Evolutionary conservation across 768 basidiomycete species (phyloP), one percentile per base, ranked within the genome.

Genomic region (Psilocybe subaeruginosa): DNA sequence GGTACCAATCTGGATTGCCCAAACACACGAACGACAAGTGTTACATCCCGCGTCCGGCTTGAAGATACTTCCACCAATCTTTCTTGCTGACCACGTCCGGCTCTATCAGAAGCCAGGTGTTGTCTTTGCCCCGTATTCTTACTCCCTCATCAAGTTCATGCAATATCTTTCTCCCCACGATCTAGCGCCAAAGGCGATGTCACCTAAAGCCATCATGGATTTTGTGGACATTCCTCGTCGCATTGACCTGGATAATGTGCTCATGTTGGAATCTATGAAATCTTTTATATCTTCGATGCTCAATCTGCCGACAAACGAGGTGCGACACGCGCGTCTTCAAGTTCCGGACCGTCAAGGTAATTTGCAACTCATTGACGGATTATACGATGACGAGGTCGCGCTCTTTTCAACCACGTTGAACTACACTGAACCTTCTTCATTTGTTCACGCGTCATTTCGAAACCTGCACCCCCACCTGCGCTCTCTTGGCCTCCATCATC

Each of bases 1-100:
- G 12, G 8, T 67, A 4, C 51, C 58, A 37, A 64, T 67, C 14
- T 67, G 66, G 66, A 23, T 45, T 1, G 55, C 52, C 1, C 48
- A 60, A 14, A 35, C 31, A 1, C 8, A 47, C 31, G n/a, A 33
- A 12, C 35, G 55, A 2, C 11, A 27, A 23, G 31, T 8, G 6
- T 16, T 64, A 14, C 30, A n/a, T 31, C 51, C 66, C 3, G 50
- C 48, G 12, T 46, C 48, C 2, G 52, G 56, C 4, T 19, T 66
- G n/a, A 31, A 31, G 3, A 33, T 66, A 11, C 51, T 66, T 7
- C 65, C 65, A 17, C 14, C 19, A 5, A 27, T 12, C 12, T 17
- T 66, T 17, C 5, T 37, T 3, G 23, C 39, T 3, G 49, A 56
- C n/a, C 27, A 31, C 2, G 45, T 66, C 8, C 9, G 17, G 3